Evolutionary conservation across 140 eudicot genomes (phyloP).

Genomic region (Artemisia princeps): DNA sequence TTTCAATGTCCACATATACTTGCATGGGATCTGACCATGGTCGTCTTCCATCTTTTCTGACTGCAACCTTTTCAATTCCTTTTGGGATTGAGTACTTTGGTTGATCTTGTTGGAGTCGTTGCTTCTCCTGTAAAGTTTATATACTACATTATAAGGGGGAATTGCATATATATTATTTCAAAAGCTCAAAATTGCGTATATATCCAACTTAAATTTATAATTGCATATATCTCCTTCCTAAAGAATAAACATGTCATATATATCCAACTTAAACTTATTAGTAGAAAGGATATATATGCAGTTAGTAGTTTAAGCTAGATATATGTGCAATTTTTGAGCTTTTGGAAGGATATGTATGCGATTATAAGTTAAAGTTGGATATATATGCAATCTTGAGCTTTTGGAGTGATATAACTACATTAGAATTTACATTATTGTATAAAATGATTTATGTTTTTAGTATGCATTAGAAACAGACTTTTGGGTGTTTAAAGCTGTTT

Average conservation of each 20-base stretch:
- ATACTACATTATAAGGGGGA: neutral
- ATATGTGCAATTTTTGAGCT: too few species aligned
- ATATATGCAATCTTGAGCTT: too few species aligned
- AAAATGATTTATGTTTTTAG: neutral
- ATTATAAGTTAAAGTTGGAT: too few species aligned
- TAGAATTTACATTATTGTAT: neutral
- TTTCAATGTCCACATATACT: slow-evolving; percentile 8
- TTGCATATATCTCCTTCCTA: too few species aligned
- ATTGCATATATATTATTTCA: too few species aligned
- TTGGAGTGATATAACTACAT: neutral
- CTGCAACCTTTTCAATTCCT: slow-evolving; percentile 6
- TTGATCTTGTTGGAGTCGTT: neutral
- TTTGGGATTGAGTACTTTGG: neutral
- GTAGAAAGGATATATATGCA: too few species aligned
- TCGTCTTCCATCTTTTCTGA: neutral
- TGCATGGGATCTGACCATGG: slow-evolving; percentile 18
- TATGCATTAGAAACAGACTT: neutral
- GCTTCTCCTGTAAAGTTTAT: neutral
- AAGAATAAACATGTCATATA: too few species aligned
- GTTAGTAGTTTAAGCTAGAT: too few species aligned
- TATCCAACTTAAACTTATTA: too few species aligned
- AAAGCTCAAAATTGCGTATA: too few species aligned
- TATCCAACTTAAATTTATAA: too few species aligned
- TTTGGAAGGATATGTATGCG: too few species aligned
- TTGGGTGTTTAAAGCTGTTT: neutral